Base-by-base conservation (phyloP, 805 yeast genomes). In the Candida michaelii region DNA sequence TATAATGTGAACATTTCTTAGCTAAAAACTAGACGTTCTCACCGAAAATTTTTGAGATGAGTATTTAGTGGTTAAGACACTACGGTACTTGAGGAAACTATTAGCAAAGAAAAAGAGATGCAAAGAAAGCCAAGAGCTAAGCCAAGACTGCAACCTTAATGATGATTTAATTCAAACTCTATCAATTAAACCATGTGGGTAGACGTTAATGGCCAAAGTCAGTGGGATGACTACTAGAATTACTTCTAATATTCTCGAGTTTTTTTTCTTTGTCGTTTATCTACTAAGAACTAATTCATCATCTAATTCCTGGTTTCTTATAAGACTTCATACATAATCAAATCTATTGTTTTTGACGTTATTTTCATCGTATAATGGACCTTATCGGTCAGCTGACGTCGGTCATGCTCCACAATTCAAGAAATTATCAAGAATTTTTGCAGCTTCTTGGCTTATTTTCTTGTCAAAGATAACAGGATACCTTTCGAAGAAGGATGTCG, bases 361-460 rank as follows among this genome's bases (percentile, higher is more conserved):
- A 12, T 11, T 7, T 11, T 11, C 5, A n/a, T 25, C 29, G 29
- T 25, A 25, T 12, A 25, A 11, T 12, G 5, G 5, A 9, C 6
- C 13, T 12, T 11, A 25, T 4, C 4, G 29, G n/a, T 11, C 29
- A 25, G 29, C 29, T 25, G 7, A 11, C n/a, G 6, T 25, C 17
- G 13, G 33, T 30, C 11, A 18, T 12, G 10, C 35, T 18, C 25
- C 25, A 31, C 25, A 31, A 12, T 12, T 3, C 35, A 31, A 31
- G 35, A 31, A 31, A 18, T 18, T 31, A 21, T 31, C 15, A 10
- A 18, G 15, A 18, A 18, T 3, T 31, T 17, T 18, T 27, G 30
- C 35, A 31, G 25, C 35, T 31, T 29, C 35, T 31, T 31, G 35
- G 35, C 35, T 31, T 10, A 18, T 31, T 31, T 31, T 31, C 35